Evolutionary conservation across 345 rosid genomes (phyloP).

Genomic region (Brassica carinata): DNA sequence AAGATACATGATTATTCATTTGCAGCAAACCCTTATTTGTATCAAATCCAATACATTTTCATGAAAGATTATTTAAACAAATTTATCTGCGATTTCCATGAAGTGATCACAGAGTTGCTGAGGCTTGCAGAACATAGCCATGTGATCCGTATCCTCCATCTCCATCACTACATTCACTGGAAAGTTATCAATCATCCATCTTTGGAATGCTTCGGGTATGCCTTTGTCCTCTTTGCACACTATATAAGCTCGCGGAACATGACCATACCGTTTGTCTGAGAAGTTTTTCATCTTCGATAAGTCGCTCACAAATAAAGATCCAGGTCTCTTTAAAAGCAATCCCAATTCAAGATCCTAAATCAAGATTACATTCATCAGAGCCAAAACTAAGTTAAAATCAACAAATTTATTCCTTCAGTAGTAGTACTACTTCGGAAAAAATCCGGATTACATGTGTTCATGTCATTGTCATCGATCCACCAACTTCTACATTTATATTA

Average conservation of each 20-base stretch:
- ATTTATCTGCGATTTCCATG: conserved; percentile 13
- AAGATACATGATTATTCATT: background rate
- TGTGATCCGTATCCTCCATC: conserved; percentile 48
- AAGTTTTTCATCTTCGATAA: conserved; percentile 35
- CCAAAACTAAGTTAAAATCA: background rate
- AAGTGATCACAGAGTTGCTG: conserved; percentile 30
- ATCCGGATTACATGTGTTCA: background rate
- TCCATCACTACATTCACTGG: conserved; percentile 38
- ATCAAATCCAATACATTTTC: background rate
- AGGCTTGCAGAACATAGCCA: conserved; percentile 53
- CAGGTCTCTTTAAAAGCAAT: conserved; percentile 42
- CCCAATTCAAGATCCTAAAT: conserved; percentile 49
- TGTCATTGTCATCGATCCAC: background rate
- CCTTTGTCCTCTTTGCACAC: conserved; percentile 43
- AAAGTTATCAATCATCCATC: conserved; percentile 46
- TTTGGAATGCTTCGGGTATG: conserved; percentile 34
- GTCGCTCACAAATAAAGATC: conserved; percentile 42
- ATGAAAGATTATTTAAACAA: background rate
- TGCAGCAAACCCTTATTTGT: background rate
- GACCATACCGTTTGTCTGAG: conserved; percentile 41
- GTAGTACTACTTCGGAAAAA: background rate
- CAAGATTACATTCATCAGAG: background rate
- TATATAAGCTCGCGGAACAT: conserved; percentile 39
- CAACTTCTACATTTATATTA: background rate
- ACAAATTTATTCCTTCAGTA: background rate